Percentiles rank a stretch among this genome's conserved stretches.
Evolutionary conservation across 1,139 yeast species (phyloP).

Genomic region (Blastobotrys illinoisensis): DNA sequence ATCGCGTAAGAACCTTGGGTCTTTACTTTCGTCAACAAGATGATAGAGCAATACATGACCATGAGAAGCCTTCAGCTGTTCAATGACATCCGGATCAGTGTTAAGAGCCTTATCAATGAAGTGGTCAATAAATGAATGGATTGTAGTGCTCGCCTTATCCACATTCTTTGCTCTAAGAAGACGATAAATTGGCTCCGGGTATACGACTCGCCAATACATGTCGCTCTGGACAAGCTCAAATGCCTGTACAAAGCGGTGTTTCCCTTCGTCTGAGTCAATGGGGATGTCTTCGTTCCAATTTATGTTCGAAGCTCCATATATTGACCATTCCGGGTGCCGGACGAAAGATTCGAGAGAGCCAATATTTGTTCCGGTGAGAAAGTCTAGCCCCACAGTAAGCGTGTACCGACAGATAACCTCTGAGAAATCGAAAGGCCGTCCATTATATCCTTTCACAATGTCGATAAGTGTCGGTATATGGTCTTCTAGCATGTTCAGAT

Average conservation of each 20-base stretch:
- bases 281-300: constrained; percentile 7
- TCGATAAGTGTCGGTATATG: constrained; percentile 39
- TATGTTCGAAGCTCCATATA: not conserved
- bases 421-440: constrained; percentile 2
- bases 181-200: constrained; percentile 5
- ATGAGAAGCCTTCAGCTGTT: not conserved
- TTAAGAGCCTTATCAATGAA: constrained; percentile 10
- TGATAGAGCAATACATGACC: constrained; percentile 44
- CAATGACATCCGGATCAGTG: constrained; percentile 9
- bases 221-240: constrained; percentile 9
- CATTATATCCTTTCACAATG: constrained; percentile 11
- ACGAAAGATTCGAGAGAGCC: constrained; percentile 7
- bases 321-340: constrained; percentile 1
- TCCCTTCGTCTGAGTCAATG: constrained; percentile 6
- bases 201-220: constrained; percentile 3
- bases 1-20: constrained; percentile 43
- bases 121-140: constrained; percentile 6
- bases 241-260: constrained; percentile 10
- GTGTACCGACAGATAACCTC: constrained; percentile 11
- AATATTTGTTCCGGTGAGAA: constrained; percentile 10
- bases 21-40: constrained; percentile 43
- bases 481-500: constrained; percentile 43
- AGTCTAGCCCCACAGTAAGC: constrained; percentile 11
- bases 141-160: not conserved
- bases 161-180: constrained; percentile 5